A percentile compares a stretch with the other conserved stretches of the same genome.
Evolutionary conservation across 768 basidiomycete species (phyloP).

Genomic region (Pulveroboletus sp.): DNA sequence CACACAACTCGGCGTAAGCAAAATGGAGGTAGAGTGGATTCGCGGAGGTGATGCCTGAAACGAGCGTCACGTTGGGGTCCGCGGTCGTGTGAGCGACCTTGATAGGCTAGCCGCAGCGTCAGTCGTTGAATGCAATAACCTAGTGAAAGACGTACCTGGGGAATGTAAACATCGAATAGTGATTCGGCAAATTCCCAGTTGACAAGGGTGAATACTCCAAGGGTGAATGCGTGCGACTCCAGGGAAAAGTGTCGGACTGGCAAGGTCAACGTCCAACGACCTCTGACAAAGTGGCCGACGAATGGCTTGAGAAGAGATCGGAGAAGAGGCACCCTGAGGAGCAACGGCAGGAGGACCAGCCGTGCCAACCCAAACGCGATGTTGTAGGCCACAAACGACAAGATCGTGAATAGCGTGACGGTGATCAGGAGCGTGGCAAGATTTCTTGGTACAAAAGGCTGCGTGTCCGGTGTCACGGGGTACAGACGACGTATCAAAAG

Average conservation of each 20-base stretch:
- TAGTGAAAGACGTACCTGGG: constrained; percentile 41
- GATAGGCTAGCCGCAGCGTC: constrained; percentile 48
- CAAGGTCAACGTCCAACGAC: constrained; percentile 52
- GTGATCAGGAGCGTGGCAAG: constrained; percentile 32
- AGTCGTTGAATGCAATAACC: constrained; percentile 1
- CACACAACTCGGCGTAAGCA: constrained; percentile 62
- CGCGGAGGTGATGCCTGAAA: constrained; percentile 61
- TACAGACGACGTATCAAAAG: neutral
- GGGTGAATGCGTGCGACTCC: constrained; percentile 45
- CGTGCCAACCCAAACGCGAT: constrained; percentile 47
- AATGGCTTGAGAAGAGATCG: constrained; percentile 54
- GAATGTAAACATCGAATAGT: constrained; percentile 57
- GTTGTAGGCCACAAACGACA: constrained; percentile 39
- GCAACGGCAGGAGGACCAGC: constrained; percentile 46
- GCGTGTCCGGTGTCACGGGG: neutral
- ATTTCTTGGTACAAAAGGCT: constrained; percentile 24
- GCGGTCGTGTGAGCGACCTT: constrained; percentile 42
- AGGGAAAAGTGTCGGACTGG: constrained; percentile 45
- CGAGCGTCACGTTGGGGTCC: constrained; percentile 53
- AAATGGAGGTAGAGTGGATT: constrained; percentile 56
- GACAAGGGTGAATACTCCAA: constrained; percentile 50
- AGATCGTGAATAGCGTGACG: constrained; percentile 38
- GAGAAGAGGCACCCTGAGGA: constrained; percentile 55
- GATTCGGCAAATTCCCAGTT: constrained; percentile 65
- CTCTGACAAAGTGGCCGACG: constrained; percentile 58